These are phyloP conservation scores for Medicago lupulina DNA, from an alignment of 306 rosid genomes.

Conservation along the genomic window DNA sequence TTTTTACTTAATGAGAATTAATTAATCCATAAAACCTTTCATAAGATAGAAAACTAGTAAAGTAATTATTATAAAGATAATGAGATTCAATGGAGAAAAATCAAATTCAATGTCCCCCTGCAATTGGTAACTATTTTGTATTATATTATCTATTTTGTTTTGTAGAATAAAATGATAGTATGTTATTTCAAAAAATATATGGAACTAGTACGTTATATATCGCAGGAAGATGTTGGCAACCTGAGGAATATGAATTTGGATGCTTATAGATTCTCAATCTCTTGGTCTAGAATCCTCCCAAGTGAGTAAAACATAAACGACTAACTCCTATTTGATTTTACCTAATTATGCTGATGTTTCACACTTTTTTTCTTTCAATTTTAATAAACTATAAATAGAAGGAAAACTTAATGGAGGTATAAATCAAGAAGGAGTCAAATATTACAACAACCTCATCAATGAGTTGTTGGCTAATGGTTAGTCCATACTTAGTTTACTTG, in stretches of 20 bases:
- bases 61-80: no score
- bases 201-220: neutral
- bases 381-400: slow-evolving; percentile 36
- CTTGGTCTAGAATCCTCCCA: slow-evolving; percentile 75
- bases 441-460: slow-evolving; percentile 64
- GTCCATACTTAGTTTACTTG: neutral
- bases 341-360: neutral
- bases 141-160: no score
- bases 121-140: no score
- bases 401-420: slow-evolving; percentile 64
- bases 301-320: slow-evolving; percentile 44
- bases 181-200: neutral
- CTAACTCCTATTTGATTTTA: neutral
- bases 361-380: neutral
- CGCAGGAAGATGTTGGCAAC: slow-evolving; percentile 65
- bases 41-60: no score
- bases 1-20: no score
- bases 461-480: slow-evolving; percentile 58
- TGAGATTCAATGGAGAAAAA: no score
- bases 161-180: no score
- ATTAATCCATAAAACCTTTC: no score
- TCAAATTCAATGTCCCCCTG: no score
- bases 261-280: slow-evolving; percentile 72
- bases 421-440: slow-evolving; percentile 56
- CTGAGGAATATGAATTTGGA: slow-evolving; percentile 61